phyloP scores from a whole-genome alignment of 345 rosid genomes.

The Aquilaria malaccensis region DNA sequence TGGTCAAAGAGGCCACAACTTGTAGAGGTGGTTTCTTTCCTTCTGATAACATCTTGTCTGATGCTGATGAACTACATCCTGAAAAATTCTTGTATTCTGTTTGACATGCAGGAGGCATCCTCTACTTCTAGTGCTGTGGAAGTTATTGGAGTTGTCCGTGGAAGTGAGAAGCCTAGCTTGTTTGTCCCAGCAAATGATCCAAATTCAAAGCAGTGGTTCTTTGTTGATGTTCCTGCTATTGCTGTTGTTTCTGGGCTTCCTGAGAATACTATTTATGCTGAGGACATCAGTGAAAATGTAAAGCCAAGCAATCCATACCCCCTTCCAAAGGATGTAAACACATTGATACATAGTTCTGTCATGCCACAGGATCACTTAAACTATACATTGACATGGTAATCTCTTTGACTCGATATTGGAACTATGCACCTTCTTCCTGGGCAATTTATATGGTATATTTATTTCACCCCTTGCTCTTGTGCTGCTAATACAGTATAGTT shows the following conservation, averaged over 20 bases:
- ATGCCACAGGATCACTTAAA: slow-evolving; percentile 99
- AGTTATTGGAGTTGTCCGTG: slow-evolving; percentile 85
- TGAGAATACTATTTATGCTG: slow-evolving; percentile 60
- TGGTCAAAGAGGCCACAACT: slow-evolving; percentile 50
- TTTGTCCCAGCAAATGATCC: slow-evolving; percentile 92
- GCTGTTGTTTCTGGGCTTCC: slow-evolving; percentile 62
- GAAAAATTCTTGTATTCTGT: slow-evolving; percentile 13
- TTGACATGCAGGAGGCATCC: slow-evolving; percentile 32
- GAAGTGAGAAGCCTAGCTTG: slow-evolving; percentile 86
- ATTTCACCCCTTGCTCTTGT: no score
- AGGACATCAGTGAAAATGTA: slow-evolving; percentile 62
- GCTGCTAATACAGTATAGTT: neutral
- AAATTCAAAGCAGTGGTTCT: slow-evolving; percentile 77
- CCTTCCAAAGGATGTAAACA: slow-evolving; percentile 73
- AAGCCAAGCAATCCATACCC: slow-evolving; percentile 80
- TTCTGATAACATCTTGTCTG: slow-evolving; percentile 12
- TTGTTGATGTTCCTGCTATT: slow-evolving; percentile 73
- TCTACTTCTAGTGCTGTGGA: slow-evolving; percentile 37
- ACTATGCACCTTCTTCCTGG: neutral
- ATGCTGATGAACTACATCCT: slow-evolving; percentile 3
- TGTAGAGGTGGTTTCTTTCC: slow-evolving; percentile 39
- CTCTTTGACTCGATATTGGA: neutral
- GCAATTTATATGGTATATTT: neutral
- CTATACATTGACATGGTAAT: slow-evolving; percentile 84
- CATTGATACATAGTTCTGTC: slow-evolving; percentile 82